A percentile compares a stretch with the other conserved stretches of the same genome.
Conservation (phyloP, 2,329 filamentous ascomycete species). For the Colletotrichum orbiculare region DNA sequence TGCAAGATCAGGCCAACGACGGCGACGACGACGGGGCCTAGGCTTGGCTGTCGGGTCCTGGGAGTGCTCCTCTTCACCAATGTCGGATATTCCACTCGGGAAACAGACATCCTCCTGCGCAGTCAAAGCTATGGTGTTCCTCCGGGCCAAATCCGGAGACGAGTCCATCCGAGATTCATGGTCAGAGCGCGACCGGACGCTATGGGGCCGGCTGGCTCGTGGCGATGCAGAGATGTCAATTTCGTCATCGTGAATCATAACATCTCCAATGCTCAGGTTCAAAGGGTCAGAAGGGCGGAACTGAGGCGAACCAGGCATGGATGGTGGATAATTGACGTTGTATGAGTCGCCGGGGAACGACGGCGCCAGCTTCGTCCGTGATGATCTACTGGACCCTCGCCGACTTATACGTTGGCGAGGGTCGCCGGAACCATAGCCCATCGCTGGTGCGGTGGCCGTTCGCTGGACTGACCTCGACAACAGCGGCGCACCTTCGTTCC, state of each 20-base stretch:
- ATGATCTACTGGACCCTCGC: constrained; percentile 63
- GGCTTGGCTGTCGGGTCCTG: constrained; percentile 48
- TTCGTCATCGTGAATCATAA: constrained; percentile 75
- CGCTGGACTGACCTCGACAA: constrained; percentile 56
- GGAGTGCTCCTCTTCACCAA: constrained; percentile 79
- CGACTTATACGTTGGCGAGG: constrained; percentile 49
- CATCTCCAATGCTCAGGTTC: constrained; percentile 72
- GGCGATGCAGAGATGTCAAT: constrained; percentile 53
- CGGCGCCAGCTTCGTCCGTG: constrained; percentile 54
- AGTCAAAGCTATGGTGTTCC: constrained; percentile 70
- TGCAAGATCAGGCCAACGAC: constrained; percentile 87
- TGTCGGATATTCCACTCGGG: constrained; percentile 81
- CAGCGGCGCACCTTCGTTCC: constrained; percentile 66
- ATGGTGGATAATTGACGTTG: constrained; percentile 77
- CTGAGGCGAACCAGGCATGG: constrained; percentile 70
- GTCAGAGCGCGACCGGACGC: constrained; percentile 47
- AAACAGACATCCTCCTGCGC: constrained; percentile 94
- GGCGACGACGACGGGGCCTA: constrained; percentile 61
- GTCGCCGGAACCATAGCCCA: constrained; percentile 35
- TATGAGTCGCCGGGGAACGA: constrained; percentile 58
- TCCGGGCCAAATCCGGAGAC: constrained; percentile 46
- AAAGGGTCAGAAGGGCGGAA: constrained; percentile 60
- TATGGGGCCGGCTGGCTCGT: constrained; percentile 40
- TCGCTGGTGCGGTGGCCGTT: constrained; percentile 38
- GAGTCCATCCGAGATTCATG: constrained; percentile 35